Percentiles rank a stretch among this genome's conserved stretches.
These are phyloP conservation scores for Lasiosphaeria ovina DNA, from an alignment of 495 filamentous ascomycete genomes.

Conservation along the genomic window DNA sequence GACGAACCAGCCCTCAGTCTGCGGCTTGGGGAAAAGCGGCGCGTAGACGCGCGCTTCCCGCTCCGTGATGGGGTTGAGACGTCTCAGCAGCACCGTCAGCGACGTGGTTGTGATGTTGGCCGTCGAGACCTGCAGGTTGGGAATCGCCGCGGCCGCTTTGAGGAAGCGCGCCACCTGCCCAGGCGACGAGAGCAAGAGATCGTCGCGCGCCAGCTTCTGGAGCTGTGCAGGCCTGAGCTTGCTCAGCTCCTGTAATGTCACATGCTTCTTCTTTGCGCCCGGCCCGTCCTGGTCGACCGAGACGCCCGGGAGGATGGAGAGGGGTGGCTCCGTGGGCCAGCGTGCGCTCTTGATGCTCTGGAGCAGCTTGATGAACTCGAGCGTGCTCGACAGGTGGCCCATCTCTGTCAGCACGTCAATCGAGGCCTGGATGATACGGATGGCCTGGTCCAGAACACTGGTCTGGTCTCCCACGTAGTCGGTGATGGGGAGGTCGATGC, in stretches of 20 bases:
- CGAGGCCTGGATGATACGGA: constrained; percentile 89
- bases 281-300: constrained; percentile 31
- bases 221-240: constrained; percentile 41
- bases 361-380: constrained; percentile 78
- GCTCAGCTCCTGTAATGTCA: constrained; percentile 36
- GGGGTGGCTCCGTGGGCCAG: constrained; percentile 80
- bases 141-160: constrained; percentile 60
- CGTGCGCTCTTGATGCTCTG: constrained; percentile 88
- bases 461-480: constrained; percentile 95
- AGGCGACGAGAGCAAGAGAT: constrained; percentile 35
- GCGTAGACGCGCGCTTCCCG: constrained; percentile 73
- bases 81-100: constrained; percentile 61
- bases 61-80: constrained; percentile 63
- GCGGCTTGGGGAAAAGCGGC: constrained; percentile 87
- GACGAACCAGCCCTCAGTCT: constrained; percentile 92
- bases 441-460: constrained; percentile 83
- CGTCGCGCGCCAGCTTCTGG: constrained; percentile 33
- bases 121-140: constrained; percentile 64
- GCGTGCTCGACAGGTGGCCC: constrained; percentile 69
- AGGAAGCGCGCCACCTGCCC: constrained; percentile 44
- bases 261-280: constrained; percentile 37
- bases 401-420: constrained; percentile 95
- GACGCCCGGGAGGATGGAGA: constrained; percentile 76
- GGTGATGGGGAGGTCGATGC: constrained; percentile 87
- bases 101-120: constrained; percentile 55